phyloP scores from a whole-genome alignment of 805 yeast genomes.

The Maudiozyma serrabonitensis region DNA sequence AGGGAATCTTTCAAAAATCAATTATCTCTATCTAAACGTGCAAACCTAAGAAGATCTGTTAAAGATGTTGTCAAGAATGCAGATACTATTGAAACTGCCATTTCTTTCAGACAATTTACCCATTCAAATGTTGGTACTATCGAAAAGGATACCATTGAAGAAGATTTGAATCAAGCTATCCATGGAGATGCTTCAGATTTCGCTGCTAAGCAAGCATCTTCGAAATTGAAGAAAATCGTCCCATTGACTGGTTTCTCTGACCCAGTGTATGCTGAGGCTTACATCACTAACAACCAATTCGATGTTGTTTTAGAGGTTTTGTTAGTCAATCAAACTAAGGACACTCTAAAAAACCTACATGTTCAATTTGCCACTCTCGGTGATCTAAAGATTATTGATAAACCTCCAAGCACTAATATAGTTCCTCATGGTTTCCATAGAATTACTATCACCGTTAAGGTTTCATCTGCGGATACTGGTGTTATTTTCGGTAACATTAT shows the following conservation, averaged over 20 bases:
- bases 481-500: slow-evolving; percentile 95
- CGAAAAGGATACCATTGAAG: slow-evolving; percentile 39
- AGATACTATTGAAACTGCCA: slow-evolving; percentile 68
- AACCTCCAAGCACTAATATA: slow-evolving; percentile 78
- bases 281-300: slow-evolving; percentile 90
- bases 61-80: slow-evolving; percentile 52
- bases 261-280: slow-evolving; percentile 96
- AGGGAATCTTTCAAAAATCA: slow-evolving; percentile 73
- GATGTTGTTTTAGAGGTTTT: slow-evolving; percentile 91
- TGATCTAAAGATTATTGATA: slow-evolving; percentile 88
- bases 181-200: slow-evolving; percentile 32
- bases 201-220: slow-evolving; percentile 51
- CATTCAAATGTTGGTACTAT: slow-evolving; percentile 32
- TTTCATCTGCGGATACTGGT: slow-evolving; percentile 95
- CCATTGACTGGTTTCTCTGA: slow-evolving; percentile 98
- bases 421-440: slow-evolving; percentile 98
- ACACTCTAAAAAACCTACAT: slow-evolving; percentile 79
- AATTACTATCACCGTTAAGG: slow-evolving; percentile 81
- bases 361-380: slow-evolving; percentile 96
- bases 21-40: slow-evolving; percentile 48
- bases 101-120: slow-evolving; percentile 70
- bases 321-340: slow-evolving; percentile 87
- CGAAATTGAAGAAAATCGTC: slow-evolving; percentile 78
- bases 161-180: slow-evolving; percentile 51
- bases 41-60: slow-evolving; percentile 47